Conservation (phyloP, 495 filamentous ascomycete genomes). For the Tetracladium marchalianum region DNA sequence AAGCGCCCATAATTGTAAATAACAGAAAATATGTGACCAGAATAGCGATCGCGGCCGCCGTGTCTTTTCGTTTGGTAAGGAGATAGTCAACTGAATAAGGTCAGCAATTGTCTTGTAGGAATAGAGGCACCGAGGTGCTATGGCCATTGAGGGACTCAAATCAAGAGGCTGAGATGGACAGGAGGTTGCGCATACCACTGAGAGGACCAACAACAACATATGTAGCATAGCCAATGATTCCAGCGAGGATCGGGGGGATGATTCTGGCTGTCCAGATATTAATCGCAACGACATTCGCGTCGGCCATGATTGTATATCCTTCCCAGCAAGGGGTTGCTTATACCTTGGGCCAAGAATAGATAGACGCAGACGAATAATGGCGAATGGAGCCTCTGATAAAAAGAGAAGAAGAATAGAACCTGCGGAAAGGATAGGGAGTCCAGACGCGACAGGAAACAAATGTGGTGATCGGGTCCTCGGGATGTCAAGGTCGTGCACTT, state of each 20-base stretch:
- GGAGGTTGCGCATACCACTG: conserved; percentile 34
- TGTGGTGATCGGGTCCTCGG: too few relatives aligned
- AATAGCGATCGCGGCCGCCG: conserved; percentile 53
- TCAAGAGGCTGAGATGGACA: conserved; percentile 5
- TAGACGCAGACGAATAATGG: conserved; percentile 1
- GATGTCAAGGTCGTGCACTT: too few relatives aligned
- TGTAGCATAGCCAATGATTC: conserved; percentile 48
- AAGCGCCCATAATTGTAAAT: conserved; percentile 50
- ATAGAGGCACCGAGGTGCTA: background rate
- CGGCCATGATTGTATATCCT: conserved; percentile 7
- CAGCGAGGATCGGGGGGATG: conserved; percentile 49
- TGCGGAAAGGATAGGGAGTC: too few relatives aligned
- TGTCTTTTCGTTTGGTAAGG: conserved; percentile 10
- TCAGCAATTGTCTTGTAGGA: background rate
- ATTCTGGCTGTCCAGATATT: conserved; percentile 44
- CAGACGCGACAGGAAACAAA: too few relatives aligned
- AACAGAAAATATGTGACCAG: conserved; percentile 62
- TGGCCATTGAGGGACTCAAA: background rate
- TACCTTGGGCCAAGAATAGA: background rate
- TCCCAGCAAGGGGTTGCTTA: background rate
- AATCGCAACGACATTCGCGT: conserved; percentile 24
- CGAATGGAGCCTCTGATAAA: background rate
- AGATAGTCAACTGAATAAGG: conserved; percentile 15
- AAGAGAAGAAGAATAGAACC: background rate
- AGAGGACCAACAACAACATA: conserved; percentile 51